phyloP scores from a whole-genome alignment of 1,284 basidiomycete species.

The Sparassis latifolia region DNA sequence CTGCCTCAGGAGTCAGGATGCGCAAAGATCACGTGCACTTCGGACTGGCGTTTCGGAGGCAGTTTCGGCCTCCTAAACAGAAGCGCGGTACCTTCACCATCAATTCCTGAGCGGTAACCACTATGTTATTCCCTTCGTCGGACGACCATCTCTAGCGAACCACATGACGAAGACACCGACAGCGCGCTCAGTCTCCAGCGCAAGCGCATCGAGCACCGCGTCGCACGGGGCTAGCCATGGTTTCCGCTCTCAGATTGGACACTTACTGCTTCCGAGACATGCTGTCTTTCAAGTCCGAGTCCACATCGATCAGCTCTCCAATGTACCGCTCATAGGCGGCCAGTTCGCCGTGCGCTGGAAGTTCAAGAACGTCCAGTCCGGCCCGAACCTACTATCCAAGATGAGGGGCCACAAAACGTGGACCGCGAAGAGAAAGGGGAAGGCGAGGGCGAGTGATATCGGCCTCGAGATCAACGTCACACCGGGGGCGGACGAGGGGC shows the following conservation, averaged over 20 bases:
- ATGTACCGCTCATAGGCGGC: constrained; percentile 70
- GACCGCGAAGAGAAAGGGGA: constrained; percentile 28
- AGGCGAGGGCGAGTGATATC: constrained; percentile 17
- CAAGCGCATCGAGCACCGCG: background rate
- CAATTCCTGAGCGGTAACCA: too few relatives aligned
- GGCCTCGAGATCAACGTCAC: constrained; percentile 19
- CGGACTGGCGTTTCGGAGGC: too few relatives aligned
- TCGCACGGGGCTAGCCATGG: constrained; percentile 12
- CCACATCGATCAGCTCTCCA: constrained; percentile 65
- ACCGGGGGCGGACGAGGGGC: constrained; percentile 21
- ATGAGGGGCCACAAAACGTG: constrained; percentile 29
- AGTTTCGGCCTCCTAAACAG: too few relatives aligned
- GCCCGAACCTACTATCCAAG: constrained; percentile 32
- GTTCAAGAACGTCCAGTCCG: constrained; percentile 56
- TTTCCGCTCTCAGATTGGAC: constrained; percentile 36
- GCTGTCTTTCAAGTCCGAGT: constrained; percentile 63
- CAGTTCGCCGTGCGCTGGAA: constrained; percentile 75
- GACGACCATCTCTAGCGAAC: too few relatives aligned
- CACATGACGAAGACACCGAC: background rate
- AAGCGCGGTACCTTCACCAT: too few relatives aligned
- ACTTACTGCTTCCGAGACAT: constrained; percentile 47
- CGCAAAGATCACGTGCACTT: too few relatives aligned
- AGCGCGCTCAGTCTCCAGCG: background rate
- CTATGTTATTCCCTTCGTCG: too few relatives aligned
- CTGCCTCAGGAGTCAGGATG: too few relatives aligned